Conservation (phyloP, 179 eudicot genomes). For the Pouteria campechiana region DNA sequence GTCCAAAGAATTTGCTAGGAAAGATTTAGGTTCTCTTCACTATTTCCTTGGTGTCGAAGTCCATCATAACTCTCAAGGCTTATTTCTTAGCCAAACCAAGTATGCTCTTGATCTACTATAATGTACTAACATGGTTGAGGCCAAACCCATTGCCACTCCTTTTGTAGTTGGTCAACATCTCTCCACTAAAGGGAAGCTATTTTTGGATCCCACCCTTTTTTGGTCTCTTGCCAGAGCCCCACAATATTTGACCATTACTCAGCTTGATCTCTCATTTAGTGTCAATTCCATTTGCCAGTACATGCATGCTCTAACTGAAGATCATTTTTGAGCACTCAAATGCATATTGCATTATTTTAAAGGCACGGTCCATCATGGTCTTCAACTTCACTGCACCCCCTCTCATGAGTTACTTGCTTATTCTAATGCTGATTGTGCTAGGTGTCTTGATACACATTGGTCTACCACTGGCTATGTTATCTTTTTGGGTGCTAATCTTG, state of each 20-base stretch:
- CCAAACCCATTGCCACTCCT: background rate
- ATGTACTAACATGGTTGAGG: background rate
- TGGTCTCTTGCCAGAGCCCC: background rate
- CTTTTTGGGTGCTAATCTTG: background rate
- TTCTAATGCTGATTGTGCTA: background rate
- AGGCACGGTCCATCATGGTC: background rate
- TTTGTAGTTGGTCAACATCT: background rate
- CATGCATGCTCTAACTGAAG: background rate
- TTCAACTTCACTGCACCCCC: background rate
- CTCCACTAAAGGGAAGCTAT: too few relatives aligned
- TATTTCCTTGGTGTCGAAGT: background rate
- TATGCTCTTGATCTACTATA: background rate
- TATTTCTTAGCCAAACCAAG: background rate
- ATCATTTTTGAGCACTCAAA: background rate
- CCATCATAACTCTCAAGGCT: background rate
- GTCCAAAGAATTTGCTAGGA: background rate
- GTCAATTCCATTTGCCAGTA: too few relatives aligned
- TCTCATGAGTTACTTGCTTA: background rate
- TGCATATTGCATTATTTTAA: background rate
- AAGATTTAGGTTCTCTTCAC: background rate
- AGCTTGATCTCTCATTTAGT: too few relatives aligned
- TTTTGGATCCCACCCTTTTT: background rate
- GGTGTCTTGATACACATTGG: background rate
- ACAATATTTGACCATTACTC: too few relatives aligned
- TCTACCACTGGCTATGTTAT: background rate